phyloP scores from a whole-genome alignment of 2,329 filamentous ascomycete species.

The Paramyrothecium sp. region DNA sequence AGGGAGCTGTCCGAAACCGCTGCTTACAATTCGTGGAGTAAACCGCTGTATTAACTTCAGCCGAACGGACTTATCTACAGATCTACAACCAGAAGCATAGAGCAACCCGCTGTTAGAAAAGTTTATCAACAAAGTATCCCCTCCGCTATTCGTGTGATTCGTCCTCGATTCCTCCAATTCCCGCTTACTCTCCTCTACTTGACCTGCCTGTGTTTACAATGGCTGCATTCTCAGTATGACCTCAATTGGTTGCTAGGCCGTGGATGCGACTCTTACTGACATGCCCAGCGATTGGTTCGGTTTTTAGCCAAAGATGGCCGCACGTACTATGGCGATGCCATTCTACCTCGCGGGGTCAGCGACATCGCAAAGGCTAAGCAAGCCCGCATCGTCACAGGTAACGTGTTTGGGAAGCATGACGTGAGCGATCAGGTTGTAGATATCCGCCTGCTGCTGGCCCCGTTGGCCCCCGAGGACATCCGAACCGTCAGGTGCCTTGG shows the following conservation, averaged over 20 bases:
- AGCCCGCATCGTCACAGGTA: constrained; percentile 62
- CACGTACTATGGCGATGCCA: constrained; percentile 72
- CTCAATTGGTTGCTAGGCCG: background rate
- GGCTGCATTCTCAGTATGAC: constrained; percentile 45
- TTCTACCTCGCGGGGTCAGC: constrained; percentile 58
- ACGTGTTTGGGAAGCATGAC: constrained; percentile 63
- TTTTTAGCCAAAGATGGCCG: constrained; percentile 71
- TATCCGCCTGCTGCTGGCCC: constrained; percentile 58
- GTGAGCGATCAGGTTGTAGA: constrained; percentile 62
- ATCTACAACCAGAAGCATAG: background rate
- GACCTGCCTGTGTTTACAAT: constrained; percentile 20
- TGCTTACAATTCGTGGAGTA: background rate
- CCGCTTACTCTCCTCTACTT: background rate
- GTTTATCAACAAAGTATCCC: background rate
- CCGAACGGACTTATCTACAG: background rate
- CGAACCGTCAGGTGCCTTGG: constrained; percentile 68
- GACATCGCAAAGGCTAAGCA: constrained; percentile 61
- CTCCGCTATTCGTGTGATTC: background rate
- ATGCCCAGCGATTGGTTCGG: constrained; percentile 64
- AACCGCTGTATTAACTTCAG: background rate
- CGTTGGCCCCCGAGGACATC: constrained; percentile 61
- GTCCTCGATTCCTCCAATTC: too few relatives aligned
- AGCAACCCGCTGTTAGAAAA: background rate
- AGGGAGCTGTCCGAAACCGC: background rate
- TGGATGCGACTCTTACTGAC: background rate